Evolutionary conservation across 768 basidiomycete species (phyloP), one percentile per base, ranked within the genome.

Genomic region (Butyriboletus loyo): DNA sequence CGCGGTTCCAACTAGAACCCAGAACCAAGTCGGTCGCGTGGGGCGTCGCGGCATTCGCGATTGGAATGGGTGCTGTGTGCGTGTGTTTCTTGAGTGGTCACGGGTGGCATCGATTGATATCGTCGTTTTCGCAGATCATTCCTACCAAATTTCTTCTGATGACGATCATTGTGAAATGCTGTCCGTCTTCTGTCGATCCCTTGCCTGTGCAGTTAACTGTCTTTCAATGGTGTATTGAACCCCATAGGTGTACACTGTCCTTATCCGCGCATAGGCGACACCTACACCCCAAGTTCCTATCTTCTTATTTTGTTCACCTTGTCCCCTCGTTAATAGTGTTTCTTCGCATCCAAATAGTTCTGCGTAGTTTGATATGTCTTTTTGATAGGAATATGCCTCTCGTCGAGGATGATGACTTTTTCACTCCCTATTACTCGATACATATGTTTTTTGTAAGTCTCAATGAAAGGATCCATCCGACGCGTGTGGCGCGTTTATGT

Each of bases 41-140:
- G 91, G 92, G 92, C 34, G 75, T 87, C 19, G 77, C 88, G 34
- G 87, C 87, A 19, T 95, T 96, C 70, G 89, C 88, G 34, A 75
- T 92, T 45, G 91, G 91, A 27, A 73, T 89, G 67, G 81, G 88
- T 45, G 91, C 89, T 55, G 79, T 87, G 89, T 92, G 62, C 73
- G 87, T 83, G 4, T 30, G 52, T n/a, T 41, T 54, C 17, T 24
- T 25, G 8, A 25, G 5, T 41, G 21, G 7, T 39, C 14, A 5
- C 14, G 31, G 8, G 19, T 8, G 14, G 1, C 22, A 1, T 52
- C 1, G 21, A 41, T 28, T 64, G 48, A 62, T 27, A 0, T 35
- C 1, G 1, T 31, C 8, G 11, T 24, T 40, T 31, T 37, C 25
- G 11, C 60, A 84, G 81, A 56, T 76, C 82, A 22, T 79, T 81